A percentile compares a stretch with the other conserved stretches of the same genome.
Evolutionary conservation across 495 filamentous ascomycete genomes (phyloP).

Genomic region (Evansstolkia leycettana): DNA sequence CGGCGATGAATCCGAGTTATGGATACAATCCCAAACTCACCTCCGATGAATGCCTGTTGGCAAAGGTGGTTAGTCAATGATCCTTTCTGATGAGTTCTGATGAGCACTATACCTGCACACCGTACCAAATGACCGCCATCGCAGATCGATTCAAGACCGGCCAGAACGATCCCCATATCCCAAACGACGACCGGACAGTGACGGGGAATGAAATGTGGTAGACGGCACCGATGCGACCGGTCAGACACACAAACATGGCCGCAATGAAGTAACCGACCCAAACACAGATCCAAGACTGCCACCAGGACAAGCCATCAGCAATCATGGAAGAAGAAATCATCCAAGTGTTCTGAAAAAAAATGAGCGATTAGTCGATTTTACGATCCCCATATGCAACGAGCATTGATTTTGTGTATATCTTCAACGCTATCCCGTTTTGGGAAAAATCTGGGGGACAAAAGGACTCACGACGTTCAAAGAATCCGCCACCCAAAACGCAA

Average conservation of each 20-base stretch:
- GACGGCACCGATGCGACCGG: conserved; percentile 77
- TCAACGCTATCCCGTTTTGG: not conserved
- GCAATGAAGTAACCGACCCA: conserved; percentile 77
- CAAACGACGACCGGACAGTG: conserved; percentile 61
- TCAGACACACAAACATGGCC: conserved; percentile 59
- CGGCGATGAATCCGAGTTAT: no score
- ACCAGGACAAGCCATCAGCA: conserved; percentile 73
- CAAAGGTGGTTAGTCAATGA: no score
- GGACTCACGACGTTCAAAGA: conserved; percentile 74
- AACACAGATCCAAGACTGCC: conserved; percentile 87
- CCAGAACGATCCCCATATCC: conserved; percentile 82
- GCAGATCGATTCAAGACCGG: conserved; percentile 82
- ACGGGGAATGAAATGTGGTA: conserved; percentile 88
- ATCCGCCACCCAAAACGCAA: conserved; percentile 88
- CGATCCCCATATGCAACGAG: no score
- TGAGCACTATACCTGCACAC: conserved; percentile 42
- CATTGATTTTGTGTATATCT: not conserved
- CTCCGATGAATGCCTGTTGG: conserved; percentile 64
- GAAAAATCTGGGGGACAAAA: no score
- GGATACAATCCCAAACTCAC: conserved; percentile 14
- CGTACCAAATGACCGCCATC: conserved; percentile 71
- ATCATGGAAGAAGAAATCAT: conserved; percentile 89
- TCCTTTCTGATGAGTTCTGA: no score
- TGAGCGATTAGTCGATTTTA: conserved; percentile 1
- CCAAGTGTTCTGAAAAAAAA: conserved; percentile 78